Conservation (phyloP, 2,329 filamentous ascomycete species). For the Emydomyces testavorans region DNA sequence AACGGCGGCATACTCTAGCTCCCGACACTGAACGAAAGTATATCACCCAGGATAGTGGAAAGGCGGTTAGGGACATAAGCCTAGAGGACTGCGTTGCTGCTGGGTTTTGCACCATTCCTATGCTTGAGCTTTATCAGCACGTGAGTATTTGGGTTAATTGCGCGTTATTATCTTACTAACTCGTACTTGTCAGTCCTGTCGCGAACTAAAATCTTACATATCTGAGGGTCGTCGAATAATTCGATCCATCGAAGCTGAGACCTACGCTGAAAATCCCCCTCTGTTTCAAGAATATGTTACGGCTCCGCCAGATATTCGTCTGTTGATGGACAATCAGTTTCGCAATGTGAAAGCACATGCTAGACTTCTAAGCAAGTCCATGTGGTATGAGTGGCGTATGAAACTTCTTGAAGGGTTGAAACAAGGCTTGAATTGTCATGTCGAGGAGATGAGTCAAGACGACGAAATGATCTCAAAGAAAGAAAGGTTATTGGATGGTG, state of each 20-base stretch:
- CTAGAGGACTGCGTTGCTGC: slow-evolving; percentile 75
- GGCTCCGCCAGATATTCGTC: slow-evolving; percentile 69
- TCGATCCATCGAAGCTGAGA: slow-evolving; percentile 79
- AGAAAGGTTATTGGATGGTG: slow-evolving; percentile 54
- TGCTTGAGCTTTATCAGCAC: slow-evolving; percentile 90
- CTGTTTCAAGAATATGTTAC: slow-evolving; percentile 86
- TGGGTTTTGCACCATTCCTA: slow-evolving; percentile 80
- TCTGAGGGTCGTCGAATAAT: slow-evolving; percentile 84
- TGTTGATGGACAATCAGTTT: slow-evolving; percentile 90
- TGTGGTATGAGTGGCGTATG: slow-evolving; percentile 98
- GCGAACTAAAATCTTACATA: slow-evolving; percentile 93
- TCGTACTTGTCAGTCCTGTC: slow-evolving; percentile 52
- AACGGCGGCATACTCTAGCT: slow-evolving; percentile 71
- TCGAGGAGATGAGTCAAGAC: slow-evolving; percentile 65
- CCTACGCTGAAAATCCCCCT: slow-evolving; percentile 77
- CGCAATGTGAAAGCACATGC: slow-evolving; percentile 94
- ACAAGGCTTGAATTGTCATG: slow-evolving; percentile 64
- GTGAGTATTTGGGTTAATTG: slow-evolving; percentile 36
- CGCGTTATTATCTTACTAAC: slow-evolving; percentile 7
- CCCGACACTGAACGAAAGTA: slow-evolving; percentile 37
- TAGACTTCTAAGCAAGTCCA: slow-evolving; percentile 78
- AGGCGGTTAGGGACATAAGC: slow-evolving; percentile 23
- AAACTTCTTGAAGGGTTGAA: slow-evolving; percentile 74
- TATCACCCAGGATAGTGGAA: slow-evolving; percentile 20
- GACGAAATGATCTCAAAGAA: slow-evolving; percentile 55